phyloP scores from a whole-genome alignment of 257 asterid genomes.

The Euphrasia confusa region DNA sequence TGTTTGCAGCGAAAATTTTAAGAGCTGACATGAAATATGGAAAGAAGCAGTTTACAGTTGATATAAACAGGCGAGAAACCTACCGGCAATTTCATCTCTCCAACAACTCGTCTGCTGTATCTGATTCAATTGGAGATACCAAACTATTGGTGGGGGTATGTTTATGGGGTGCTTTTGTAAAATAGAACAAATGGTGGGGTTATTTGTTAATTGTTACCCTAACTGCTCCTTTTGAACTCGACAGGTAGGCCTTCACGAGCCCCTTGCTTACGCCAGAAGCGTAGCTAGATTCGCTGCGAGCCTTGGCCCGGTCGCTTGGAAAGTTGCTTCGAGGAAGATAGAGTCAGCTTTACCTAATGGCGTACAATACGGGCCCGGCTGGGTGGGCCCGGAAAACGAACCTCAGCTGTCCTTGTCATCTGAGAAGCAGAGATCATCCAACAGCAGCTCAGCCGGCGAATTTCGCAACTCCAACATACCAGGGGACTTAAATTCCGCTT shows the following conservation, averaged over 20 bases:
- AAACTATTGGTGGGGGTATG: constrained; percentile 63
- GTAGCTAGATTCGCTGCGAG: constrained; percentile 46
- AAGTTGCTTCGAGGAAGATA: constrained; percentile 59
- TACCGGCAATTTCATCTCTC: constrained; percentile 47
- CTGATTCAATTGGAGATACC: constrained; percentile 43
- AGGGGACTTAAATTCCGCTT: constrained; percentile 32
- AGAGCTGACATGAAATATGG: constrained; percentile 94
- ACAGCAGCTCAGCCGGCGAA: constrained; percentile 29
- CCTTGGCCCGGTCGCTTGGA: constrained; percentile 90
- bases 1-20: constrained; percentile 65
- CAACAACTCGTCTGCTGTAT: constrained; percentile 32
- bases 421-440: constrained; percentile 30
- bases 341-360: constrained; percentile 57
- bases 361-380: constrained; percentile 78
- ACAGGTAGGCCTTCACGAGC: constrained; percentile 79
- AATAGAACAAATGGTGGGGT: neutral
- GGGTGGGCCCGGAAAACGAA: constrained; percentile 65
- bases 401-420: constrained; percentile 27
- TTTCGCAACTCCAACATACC: constrained; percentile 32
- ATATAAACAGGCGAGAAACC: constrained; percentile 84
- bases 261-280: too few species aligned
- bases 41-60: constrained; percentile 62
- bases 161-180: constrained; percentile 5
- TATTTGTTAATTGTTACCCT: neutral
- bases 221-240: constrained; percentile 4